Percentiles rank a stretch among this genome's conserved stretches.
Evolutionary conservation across 306 rosid genomes (phyloP).

Genomic region (Medicago arabica): DNA sequence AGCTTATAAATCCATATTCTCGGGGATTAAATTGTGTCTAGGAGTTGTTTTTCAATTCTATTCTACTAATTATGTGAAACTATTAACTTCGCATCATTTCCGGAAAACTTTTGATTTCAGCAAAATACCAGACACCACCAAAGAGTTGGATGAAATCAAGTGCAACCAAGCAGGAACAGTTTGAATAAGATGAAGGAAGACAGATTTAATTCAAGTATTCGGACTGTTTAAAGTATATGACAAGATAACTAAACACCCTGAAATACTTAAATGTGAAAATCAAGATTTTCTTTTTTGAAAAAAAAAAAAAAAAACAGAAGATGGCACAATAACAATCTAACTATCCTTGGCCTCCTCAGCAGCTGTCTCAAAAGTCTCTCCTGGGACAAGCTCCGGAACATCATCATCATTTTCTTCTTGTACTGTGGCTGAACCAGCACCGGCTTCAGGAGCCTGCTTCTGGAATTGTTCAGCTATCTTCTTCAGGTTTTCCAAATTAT

Average conservation of each 20-base stretch:
- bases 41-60: not conserved
- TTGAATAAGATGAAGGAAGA: slow-evolving; percentile 33
- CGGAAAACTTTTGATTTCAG: not conserved
- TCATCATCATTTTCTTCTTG: slow-evolving; percentile 81
- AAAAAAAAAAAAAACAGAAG: slow-evolving; percentile 45
- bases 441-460: slow-evolving; percentile 81
- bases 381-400: slow-evolving; percentile 89
- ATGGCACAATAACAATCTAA: slow-evolving; percentile 58
- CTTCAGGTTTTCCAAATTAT: slow-evolving; percentile 90
- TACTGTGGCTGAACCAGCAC: slow-evolving; percentile 47
- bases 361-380: slow-evolving; percentile 85
- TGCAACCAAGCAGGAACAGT: not conserved
- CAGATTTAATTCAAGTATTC: slow-evolving; percentile 44
- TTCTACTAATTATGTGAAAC: not conserved
- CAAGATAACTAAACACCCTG: slow-evolving; percentile 47
- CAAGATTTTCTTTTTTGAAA: slow-evolving; percentile 7
- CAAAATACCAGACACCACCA: too few relatives aligned
- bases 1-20: not conserved
- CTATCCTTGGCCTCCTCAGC: slow-evolving; percentile 73
- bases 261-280: slow-evolving; percentile 43
- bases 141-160: not conserved
- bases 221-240: slow-evolving; percentile 43
- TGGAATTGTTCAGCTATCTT: slow-evolving; percentile 90
- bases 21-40: not conserved
- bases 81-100: not conserved